Evolutionary conservation across 108 stramenopile genomes (phyloP).

Genomic region (Seminavis robusta): DNA sequence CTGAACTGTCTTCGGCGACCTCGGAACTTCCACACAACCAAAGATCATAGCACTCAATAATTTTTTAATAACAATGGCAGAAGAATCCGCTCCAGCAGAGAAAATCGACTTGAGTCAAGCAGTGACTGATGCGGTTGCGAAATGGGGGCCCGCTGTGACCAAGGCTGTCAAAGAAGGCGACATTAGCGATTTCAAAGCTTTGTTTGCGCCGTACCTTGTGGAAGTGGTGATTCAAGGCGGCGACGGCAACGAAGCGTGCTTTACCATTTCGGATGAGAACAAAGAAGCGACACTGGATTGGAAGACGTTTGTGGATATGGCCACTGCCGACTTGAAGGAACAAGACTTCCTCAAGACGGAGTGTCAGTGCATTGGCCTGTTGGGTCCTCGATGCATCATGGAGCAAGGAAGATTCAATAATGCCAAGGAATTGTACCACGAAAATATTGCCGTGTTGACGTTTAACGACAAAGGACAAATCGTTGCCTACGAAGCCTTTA

Average conservation of each 20-base stretch:
- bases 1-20: too few relatives aligned
- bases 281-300: conserved; percentile 1
- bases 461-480: conserved; percentile 8
- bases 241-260: neutral
- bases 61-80: too few relatives aligned
- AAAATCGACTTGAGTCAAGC: too few relatives aligned
- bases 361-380: conserved; percentile 3
- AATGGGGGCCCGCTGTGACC: conserved; percentile 5
- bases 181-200: neutral
- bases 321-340: conserved; percentile 1
- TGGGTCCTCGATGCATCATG: conserved; percentile 11
- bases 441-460: neutral
- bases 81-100: too few relatives aligned
- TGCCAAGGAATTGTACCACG: conserved; percentile 1
- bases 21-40: too few relatives aligned
- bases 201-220: conserved; percentile 1
- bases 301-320: neutral
- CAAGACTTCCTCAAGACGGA: conserved; percentile 8
- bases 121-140: neutral
- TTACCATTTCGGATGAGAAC: neutral
- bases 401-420: conserved; percentile 5
- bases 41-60: too few relatives aligned
- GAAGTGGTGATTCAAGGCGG: neutral
- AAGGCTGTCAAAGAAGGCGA: conserved; percentile 2
- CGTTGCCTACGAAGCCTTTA: neutral